Evolutionary conservation across 1,284 basidiomycete genomes (phyloP), one percentile per base, ranked within the genome.

Genomic region (Trichosporon ovoides): DNA sequence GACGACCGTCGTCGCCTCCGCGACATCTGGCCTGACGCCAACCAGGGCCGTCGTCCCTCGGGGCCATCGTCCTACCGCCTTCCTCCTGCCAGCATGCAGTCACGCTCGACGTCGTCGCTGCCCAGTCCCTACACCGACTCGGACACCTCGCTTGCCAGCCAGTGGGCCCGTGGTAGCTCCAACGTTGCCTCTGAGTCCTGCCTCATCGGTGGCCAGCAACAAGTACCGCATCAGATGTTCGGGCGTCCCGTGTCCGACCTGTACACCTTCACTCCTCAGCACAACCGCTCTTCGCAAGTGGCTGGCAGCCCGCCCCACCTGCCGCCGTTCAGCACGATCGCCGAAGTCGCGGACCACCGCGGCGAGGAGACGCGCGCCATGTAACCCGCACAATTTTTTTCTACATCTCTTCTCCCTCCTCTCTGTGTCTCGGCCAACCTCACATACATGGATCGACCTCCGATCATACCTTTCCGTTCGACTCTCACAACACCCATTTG

Each of bases 1-100:
- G 88, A 90, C 28, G 19, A 55, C 2, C 88, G 88, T 10, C 78
- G 83, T 38, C 82, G 85, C 59, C 46, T 63, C 14, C 64, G 68
- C 38, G 62, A 64, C 22, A 60, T 68, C 37, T 67, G 66, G 58
- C 57, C 53, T 31, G 65, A 69, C 5, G 40, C 19, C 38, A 20
- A 3, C 10, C 16, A 11, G 12, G 20, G 16, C 20, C 40, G 40
- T 22, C 40, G 40, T 14, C 40, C 40, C 3, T 46, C 40, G 11
- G 40, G 40, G 7, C n/a, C 37, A 7, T 24, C 22, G 20, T 20
- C 40, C 20, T 46, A 46, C 40, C 24, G 9, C 9, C 5, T 31
- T 9, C 28, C 4, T 4, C 5, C 40, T 20, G 22, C 22, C 40
- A 20, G 20, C 11, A 20, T 13, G 13, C 14, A 14, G 22, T 40